Base-by-base conservation (phyloP, 73 alveolate species). In the Diophrys sp. region DNA sequence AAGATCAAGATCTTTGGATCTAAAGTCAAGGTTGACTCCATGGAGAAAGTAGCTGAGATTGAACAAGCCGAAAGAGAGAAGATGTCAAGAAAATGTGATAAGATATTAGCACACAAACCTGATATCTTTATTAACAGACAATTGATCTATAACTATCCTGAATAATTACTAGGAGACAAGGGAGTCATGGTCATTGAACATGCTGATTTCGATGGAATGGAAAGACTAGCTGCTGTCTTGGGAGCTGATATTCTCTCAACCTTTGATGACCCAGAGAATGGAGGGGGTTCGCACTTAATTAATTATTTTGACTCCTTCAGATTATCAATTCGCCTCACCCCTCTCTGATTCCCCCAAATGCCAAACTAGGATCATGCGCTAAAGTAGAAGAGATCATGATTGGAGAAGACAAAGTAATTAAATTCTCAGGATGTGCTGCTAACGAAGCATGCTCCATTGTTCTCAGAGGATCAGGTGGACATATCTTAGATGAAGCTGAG, bases 121-220 rank as follows among this genome's bases (percentile, higher is more conserved):
- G 97, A 96, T 56, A 97, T 97, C 56, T 97, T 97, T 91, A 96
- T 97, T 86, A 97, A 97, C 90, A 91, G 99, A 84, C 98, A 97
- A 88, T 85, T 97, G 73, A 95, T 97, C 83, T 97, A 97, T 89
- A 95, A 97, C 95, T 97, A 97, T 86, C 99, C 99, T 14, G 99
- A 96, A 85, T 90, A 94, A 88, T 76, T 96, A 56, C 71, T 96
- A 89, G 98, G 97, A 54, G 99, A 96, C 56, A 78, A 85, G 67
- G 99, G 99, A 62, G 88, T 95, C 66, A 95, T 94, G 97, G 99
- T 96, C 70, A 96, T 96, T 70, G 99, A 96, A 74, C 99, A 96
- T 81, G 99, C 99, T 25, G 99, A 97, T 82, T 97, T 97, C 79
- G 99, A 97, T 79, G 99, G 99, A 54, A 95, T 92, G 67, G 99